Base-by-base conservation (phyloP, 805 yeast genomes). In the Wickerhamomyces bisporus region DNA sequence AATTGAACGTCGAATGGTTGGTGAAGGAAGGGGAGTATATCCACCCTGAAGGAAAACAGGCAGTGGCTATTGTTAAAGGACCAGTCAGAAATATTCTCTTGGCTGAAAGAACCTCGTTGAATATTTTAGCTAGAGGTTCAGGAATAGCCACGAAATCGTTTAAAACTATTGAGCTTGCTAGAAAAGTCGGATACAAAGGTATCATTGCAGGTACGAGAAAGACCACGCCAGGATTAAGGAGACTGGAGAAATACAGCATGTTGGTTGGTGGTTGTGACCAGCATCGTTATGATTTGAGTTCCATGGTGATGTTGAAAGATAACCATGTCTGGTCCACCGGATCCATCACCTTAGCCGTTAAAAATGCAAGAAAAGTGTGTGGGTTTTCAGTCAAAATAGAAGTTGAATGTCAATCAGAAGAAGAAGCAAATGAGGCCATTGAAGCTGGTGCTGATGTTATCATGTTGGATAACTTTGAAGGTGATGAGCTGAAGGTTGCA, bases 261-360 rank as follows among this genome's bases (percentile, higher is more conserved):
- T 65, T 86, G 24, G 94, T 89, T 9, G 98, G 97, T 24, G 97
- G 97, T 3, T 84, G 86, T 39, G 98, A 89, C 57, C 74, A 93
- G 39, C 98, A 89, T 60, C 71, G 98, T 46, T 86, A 86, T 56
- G 97, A 91, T 57, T 73, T 89, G 40, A 81, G 93, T 32, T 76
- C 93, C 2, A 89, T 89, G 98, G 89, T 91, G 2, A 89, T 91
- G 98, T 73, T 89, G 50, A 89, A 89, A 60, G 98, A 89, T 56
- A 89, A 89, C 60, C 98, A 91, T 57, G 73, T 89, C 29, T 85
- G 93, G 79, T 80, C 95, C 4, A 85, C 94, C 3, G 97, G 97
- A 0, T 86, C 95, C 21, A 91, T 89, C 44, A 84, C 95, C 4
- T 66, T 72, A 33, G 97, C 98, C 1, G 91, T 91, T 7, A 50